Percentiles rank a stretch among this genome's conserved stretches.
Evolutionary conservation across 192 early-diverging fungal genomes (phyloP).

Genomic region (Thoreauomyces humboldtii): DNA sequence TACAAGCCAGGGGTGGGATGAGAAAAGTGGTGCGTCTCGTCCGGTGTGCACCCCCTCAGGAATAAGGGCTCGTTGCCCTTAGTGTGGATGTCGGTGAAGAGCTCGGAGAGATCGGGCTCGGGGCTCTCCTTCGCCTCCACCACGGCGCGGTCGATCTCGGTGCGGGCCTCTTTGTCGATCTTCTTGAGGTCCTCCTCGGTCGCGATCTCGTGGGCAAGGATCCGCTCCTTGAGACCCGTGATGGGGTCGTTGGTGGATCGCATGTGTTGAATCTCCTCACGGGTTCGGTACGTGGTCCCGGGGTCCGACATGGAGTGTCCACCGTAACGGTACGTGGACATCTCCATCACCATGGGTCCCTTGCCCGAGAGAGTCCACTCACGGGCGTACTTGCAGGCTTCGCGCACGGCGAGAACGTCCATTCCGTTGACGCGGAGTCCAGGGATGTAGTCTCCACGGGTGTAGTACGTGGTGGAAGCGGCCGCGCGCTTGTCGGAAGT

Average conservation of each 20-base stretch:
- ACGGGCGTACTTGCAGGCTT: constrained; percentile 81
- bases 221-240: constrained; percentile 82
- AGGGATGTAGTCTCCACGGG: constrained; percentile 94
- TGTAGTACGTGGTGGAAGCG: constrained; percentile 91
- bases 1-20: no score
- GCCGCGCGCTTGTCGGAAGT: constrained; percentile 87
- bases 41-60: constrained; percentile 81
- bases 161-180: constrained; percentile 89
- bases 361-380: constrained; percentile 78
- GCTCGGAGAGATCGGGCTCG: constrained; percentile 65
- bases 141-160: constrained; percentile 81
- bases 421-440: constrained; percentile 81
- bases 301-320: constrained; percentile 99
- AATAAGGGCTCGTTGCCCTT: constrained; percentile 67
- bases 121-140: constrained; percentile 76
- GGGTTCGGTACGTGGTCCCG: constrained; percentile 97
- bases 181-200: constrained; percentile 90
- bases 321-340: constrained; percentile 98
- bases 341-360: constrained; percentile 91
- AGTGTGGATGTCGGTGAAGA: constrained; percentile 84
- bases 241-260: constrained; percentile 90
- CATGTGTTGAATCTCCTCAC: constrained; percentile 99
- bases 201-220: constrained; percentile 65
- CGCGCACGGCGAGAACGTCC: constrained; percentile 90
- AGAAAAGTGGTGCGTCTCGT: constrained; percentile 68